A percentile compares a stretch with the other conserved stretches of the same genome.
Evolutionary conservation across 192 early-diverging fungal species (phyloP).

Genomic region (Helicostylum pulchrum): DNA sequence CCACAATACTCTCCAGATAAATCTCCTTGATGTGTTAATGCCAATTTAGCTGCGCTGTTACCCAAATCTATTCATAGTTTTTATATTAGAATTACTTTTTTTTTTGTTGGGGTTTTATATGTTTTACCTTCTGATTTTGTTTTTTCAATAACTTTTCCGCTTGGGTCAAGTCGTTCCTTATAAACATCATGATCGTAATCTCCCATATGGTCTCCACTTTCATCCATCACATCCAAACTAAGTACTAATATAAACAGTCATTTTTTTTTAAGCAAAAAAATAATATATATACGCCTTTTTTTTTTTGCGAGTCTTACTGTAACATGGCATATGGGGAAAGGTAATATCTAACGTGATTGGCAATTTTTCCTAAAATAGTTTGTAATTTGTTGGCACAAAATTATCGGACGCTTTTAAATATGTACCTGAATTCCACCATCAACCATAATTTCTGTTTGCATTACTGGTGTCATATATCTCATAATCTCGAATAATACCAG

Average conservation of each 20-base stretch:
- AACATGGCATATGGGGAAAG: constrained; percentile 87
- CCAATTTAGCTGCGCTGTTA: constrained; percentile 32
- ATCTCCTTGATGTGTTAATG: not conserved
- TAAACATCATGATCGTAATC: constrained; percentile 74
- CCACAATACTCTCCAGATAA: constrained; percentile 66
- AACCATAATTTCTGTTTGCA: constrained; percentile 74
- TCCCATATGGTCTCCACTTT: constrained; percentile 82
- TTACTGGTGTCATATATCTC: constrained; percentile 67
- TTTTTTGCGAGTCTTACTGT: constrained; percentile 45
- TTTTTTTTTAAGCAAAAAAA: not conserved
- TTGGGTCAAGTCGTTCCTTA: constrained; percentile 69
- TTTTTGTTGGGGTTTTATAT: not conserved
- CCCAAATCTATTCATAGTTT: constrained; percentile 44
- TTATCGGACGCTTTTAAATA: not conserved
- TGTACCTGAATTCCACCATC: constrained; percentile 66
- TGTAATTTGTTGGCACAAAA: too few species aligned
- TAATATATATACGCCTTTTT: not conserved
- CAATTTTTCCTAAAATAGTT: constrained; percentile 66
- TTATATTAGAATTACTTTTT: too few species aligned
- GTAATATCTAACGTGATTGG: constrained; percentile 84
- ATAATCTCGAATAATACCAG: constrained; percentile 80
- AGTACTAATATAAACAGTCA: constrained; percentile 50
- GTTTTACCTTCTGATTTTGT: constrained; percentile 46
- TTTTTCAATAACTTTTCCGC: constrained; percentile 65
- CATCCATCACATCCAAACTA: constrained; percentile 93